Evolutionary conservation across 345 rosid genomes (phyloP), one percentile per base, ranked within the genome.

Genomic region (Sisymbrium irio): DNA sequence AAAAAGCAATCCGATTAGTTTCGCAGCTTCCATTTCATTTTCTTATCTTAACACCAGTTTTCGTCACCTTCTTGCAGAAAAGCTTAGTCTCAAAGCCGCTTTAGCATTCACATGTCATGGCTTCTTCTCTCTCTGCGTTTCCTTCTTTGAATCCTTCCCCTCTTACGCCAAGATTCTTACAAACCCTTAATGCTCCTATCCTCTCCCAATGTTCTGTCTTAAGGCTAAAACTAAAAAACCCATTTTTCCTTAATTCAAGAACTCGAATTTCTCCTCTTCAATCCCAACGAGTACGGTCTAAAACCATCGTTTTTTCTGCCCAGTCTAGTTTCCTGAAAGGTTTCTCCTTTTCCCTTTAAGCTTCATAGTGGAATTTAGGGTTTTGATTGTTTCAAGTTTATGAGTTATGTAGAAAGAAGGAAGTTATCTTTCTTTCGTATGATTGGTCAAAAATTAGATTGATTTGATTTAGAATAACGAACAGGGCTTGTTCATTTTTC

Each of bases 261-360:
- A 67, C 68, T 69, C 79, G 64, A 54, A 12, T 56, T 32, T 25
- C 45, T 37, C 63, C 74, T 37, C 71, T 67, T 68, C 36, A 22
- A 47, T 25, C 65, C 4, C 71, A 47, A 41, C 83, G 78, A 70
- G 50, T 71, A 22, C 63, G 83, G 27, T 64, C 79, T 18, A 56
- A 22, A 56, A 77, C 77, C 8, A 46, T 67, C 9, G 81, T 84
- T 74, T 61, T 39, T 25, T 86, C 89, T 61, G 83, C 76, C 3
- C 88, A 84, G 42, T 79, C 86, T 63, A 76, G 53, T 71, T 76
- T 89, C 73, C 64, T 89, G 5, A 85, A 76, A 84, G 87, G 94
- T 86, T 57, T 69, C 62, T 41, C 35, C 49, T 67, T 59, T 41
- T 32, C 7, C 28, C 3, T 25, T 22, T 53, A 25, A 6, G 4